A percentile compares a stretch with the other conserved stretches of the same genome.
Conservation (phyloP, 2,329 filamentous ascomycete species). For the Fusarium tuaranense region DNA sequence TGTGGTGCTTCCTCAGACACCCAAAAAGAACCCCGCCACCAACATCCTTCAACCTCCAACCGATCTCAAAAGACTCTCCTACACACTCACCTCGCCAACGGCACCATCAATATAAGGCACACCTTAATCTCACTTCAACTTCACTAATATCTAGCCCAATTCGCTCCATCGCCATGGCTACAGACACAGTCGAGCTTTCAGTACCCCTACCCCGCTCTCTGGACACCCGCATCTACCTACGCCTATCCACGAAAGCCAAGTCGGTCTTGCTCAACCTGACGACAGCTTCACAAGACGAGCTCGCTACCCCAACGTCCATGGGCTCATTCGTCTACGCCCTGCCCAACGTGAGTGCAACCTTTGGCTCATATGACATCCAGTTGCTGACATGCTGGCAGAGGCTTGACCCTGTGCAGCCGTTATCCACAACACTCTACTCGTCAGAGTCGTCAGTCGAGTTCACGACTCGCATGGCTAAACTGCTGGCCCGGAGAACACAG, state of each 20-base stretch:
- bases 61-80: not conserved
- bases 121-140: not conserved
- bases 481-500: conserved; percentile 78
- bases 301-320: conserved; percentile 66
- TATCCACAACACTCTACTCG: conserved; percentile 84
- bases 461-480: conserved; percentile 84
- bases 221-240: conserved; percentile 71
- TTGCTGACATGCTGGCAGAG: conserved; percentile 51
- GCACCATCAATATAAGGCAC: not conserved
- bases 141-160: not conserved
- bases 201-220: conserved; percentile 70
- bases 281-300: conserved; percentile 66
- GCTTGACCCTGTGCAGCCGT: conserved; percentile 68
- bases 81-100: not conserved
- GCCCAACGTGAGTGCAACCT: conserved; percentile 75
- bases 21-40: not conserved
- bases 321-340: conserved; percentile 96
- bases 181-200: conserved; percentile 59
- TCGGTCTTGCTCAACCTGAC: conserved; percentile 71
- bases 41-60: not conserved
- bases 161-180: conserved; percentile 39
- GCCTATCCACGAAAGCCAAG: conserved; percentile 68
- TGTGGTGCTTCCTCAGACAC: not conserved
- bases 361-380: conserved; percentile 6
- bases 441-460: conserved; percentile 86